These are phyloP conservation scores for Arthrobotrys musiformis DNA, from an alignment of 2,329 filamentous ascomycete genomes.

Conservation along the genomic window DNA sequence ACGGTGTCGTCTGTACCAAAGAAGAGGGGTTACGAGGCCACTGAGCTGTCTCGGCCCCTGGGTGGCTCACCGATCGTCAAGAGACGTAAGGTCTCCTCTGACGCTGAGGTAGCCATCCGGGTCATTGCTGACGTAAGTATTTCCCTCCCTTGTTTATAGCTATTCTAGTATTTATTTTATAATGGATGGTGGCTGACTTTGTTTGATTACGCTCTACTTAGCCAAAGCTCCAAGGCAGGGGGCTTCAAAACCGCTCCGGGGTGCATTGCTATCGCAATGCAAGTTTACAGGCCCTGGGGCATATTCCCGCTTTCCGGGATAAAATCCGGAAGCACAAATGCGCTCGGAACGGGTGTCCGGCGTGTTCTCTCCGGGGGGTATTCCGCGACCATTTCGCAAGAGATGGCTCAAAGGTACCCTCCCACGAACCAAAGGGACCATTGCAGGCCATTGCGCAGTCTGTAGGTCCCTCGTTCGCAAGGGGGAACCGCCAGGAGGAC, in stretches of 20 bases:
- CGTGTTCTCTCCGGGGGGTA: conserved; percentile 11
- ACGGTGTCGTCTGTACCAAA: background rate
- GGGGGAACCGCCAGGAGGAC: conserved; percentile 31
- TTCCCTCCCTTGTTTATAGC: background rate
- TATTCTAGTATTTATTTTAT: background rate
- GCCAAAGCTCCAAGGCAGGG: conserved; percentile 11
- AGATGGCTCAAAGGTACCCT: background rate
- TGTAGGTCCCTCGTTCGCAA: conserved; percentile 28
- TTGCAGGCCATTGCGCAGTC: conserved; percentile 19
- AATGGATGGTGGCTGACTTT: background rate
- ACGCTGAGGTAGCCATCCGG: background rate
- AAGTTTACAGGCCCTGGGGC: conserved; percentile 36
- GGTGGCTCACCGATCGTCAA: background rate
- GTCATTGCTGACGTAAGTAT: background rate
- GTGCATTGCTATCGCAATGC: conserved; percentile 51
- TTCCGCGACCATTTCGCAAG: conserved; percentile 26
- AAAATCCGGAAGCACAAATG: conserved; percentile 28
- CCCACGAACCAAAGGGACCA: conserved; percentile 38
- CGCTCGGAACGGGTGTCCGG: background rate
- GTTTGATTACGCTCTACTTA: background rate
- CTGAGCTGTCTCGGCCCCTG: background rate
- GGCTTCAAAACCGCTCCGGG: conserved; percentile 24
- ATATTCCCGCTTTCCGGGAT: conserved; percentile 23
- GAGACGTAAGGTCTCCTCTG: background rate
- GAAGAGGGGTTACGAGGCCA: conserved; percentile 3